phyloP scores from a whole-genome alignment of 768 basidiomycete species.

The Serendipita sp. region DNA sequence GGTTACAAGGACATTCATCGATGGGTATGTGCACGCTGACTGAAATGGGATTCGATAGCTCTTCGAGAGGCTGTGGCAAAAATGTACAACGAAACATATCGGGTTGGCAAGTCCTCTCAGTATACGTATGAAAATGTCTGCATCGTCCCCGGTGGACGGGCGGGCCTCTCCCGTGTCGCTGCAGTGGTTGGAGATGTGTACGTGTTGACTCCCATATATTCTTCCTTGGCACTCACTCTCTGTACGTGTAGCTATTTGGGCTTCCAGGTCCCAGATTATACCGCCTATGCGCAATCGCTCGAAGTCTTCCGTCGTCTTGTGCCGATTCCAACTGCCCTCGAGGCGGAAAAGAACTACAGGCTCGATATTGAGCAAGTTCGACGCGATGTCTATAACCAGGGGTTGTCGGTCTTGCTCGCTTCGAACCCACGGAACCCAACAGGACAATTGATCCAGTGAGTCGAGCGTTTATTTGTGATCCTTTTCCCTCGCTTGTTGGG shows the following conservation, averaged over 20 bases:
- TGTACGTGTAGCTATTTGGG: constrained; percentile 28
- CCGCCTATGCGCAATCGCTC: constrained; percentile 18
- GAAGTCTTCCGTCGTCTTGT: constrained; percentile 72
- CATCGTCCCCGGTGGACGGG: constrained; percentile 86
- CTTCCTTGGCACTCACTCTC: constrained; percentile 5
- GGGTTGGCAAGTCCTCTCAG: constrained; percentile 61
- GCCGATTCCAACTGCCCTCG: constrained; percentile 67
- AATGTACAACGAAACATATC: constrained; percentile 77
- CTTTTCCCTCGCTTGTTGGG: background rate
- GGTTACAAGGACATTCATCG: constrained; percentile 6
- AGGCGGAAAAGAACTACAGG: constrained; percentile 37
- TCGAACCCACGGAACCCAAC: constrained; percentile 97
- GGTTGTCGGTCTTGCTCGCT: constrained; percentile 68
- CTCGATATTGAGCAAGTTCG: constrained; percentile 68
- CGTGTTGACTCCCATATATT: constrained; percentile 23
- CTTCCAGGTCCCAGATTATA: constrained; percentile 86
- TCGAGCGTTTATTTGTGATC: constrained; percentile 2
- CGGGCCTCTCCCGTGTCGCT: constrained; percentile 79
- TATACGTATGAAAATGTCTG: constrained; percentile 84
- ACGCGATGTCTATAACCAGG: constrained; percentile 70
- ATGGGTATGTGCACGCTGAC: background rate
- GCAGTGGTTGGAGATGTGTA: constrained; percentile 85
- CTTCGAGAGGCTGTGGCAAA: constrained; percentile 82
- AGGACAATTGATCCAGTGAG: constrained; percentile 65
- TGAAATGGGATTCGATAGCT: constrained; percentile 22